phyloP scores from a whole-genome alignment of 1,139 yeast genomes.

The Saccharomyces hybrid region DNA sequence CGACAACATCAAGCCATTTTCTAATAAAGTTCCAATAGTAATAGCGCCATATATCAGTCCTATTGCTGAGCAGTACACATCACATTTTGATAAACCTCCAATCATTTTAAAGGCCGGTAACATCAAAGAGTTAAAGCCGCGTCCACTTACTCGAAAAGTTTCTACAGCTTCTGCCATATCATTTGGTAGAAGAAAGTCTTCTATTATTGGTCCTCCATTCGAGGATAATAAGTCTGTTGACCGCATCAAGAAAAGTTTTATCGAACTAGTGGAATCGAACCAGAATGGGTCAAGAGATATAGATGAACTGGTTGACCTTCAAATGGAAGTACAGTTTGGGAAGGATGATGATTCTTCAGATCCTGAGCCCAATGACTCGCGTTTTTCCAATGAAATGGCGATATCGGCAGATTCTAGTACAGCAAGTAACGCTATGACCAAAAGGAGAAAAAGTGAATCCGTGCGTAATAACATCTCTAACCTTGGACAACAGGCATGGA shows the following conservation, averaged over 20 bases:
- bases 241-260: constrained; percentile 15
- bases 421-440: constrained; percentile 1
- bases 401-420: neutral
- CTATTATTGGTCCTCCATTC: constrained; percentile 6
- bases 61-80: constrained; percentile 33
- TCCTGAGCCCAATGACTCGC: neutral
- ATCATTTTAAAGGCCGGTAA: constrained; percentile 20
- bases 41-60: constrained; percentile 38
- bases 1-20: constrained; percentile 33
- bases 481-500: neutral
- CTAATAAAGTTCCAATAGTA: constrained; percentile 37
- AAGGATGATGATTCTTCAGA: constrained; percentile 1
- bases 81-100: constrained; percentile 24
- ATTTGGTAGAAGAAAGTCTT: constrained; percentile 15
- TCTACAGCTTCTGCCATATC: constrained; percentile 11
- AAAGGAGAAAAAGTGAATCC: constrained; percentile 4
- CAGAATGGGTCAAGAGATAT: constrained; percentile 15
- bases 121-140: constrained; percentile 19
- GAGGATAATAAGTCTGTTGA: constrained; percentile 7
- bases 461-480: constrained; percentile 3
- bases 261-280: constrained; percentile 14
- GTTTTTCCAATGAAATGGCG: neutral
- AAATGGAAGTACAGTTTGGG: constrained; percentile 24
- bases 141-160: constrained; percentile 7
- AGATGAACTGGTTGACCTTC: constrained; percentile 26